Evolutionary conservation across 2,329 filamentous ascomycete species (phyloP).

Genomic region (Aureobasidium sp.): DNA sequence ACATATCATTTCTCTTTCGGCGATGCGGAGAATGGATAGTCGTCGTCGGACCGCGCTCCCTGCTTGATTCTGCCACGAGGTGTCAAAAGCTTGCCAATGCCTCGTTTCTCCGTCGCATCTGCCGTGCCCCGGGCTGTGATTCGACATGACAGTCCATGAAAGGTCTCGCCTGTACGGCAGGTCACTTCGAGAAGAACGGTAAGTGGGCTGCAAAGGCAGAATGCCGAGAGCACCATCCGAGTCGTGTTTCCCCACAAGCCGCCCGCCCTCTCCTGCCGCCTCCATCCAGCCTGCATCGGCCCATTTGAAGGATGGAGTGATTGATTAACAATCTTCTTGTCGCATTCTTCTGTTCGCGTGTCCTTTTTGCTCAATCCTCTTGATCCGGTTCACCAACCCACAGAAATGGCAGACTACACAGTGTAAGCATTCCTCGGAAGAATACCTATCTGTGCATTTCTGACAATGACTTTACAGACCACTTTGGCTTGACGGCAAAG

Average conservation of each 20-base stretch:
- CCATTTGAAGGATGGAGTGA: not conserved
- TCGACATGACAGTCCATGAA: too few species aligned
- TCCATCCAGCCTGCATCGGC: not conserved
- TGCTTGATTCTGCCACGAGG: not conserved
- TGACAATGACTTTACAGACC: slow-evolving; percentile 24
- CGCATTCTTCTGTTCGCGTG: not conserved
- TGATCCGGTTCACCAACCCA: not conserved
- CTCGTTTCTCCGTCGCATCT: not conserved
- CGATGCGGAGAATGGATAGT: not conserved
- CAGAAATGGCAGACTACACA: slow-evolving; percentile 15
- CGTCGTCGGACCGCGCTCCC: not conserved
- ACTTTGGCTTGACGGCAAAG: slow-evolving; percentile 44
- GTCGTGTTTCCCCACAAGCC: not conserved
- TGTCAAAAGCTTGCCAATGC: not conserved
- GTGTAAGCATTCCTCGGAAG: not conserved
- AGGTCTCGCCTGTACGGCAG: not conserved
- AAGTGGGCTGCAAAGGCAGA: not conserved
- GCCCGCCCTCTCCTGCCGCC: not conserved
- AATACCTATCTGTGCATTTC: not conserved
- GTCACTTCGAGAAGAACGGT: not conserved
- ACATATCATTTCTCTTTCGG: not conserved
- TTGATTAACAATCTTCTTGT: not conserved
- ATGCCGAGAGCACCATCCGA: slow-evolving; percentile 4
- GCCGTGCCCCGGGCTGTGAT: not conserved
- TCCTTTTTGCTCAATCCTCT: not conserved